These are phyloP conservation scores for Starmera caribaea DNA, from an alignment of 805 yeast species.

Conservation along the genomic window DNA sequence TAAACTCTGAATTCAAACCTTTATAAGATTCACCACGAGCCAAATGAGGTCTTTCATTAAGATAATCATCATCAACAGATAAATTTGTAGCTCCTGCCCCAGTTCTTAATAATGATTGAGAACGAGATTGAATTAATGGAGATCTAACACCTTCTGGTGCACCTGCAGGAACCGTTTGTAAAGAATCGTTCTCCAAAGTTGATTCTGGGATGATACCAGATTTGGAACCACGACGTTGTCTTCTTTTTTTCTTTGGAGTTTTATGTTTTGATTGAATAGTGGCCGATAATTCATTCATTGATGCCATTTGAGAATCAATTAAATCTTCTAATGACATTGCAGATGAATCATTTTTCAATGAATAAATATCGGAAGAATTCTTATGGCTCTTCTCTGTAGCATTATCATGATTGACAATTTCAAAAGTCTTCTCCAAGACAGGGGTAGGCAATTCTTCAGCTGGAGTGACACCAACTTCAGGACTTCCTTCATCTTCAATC, in stretches of 20 bases:
- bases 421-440: too few species aligned
- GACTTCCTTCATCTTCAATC: slow-evolving; percentile 1
- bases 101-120: slow-evolving; percentile 12
- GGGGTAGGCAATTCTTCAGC: background rate
- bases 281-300: slow-evolving; percentile 15
- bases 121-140: slow-evolving; percentile 19
- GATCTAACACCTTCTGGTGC: slow-evolving; percentile 33
- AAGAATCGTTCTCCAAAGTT: slow-evolving; percentile 27
- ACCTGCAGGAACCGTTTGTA: slow-evolving; percentile 34
- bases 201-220: slow-evolving; percentile 20
- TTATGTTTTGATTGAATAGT: slow-evolving; percentile 11
- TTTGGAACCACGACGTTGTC: slow-evolving; percentile 6
- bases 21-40: slow-evolving; percentile 76
- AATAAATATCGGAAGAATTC: slow-evolving; percentile 6
- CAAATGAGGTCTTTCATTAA: slow-evolving; percentile 41
- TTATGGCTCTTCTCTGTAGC: too few species aligned
- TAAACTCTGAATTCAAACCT: slow-evolving; percentile 35
- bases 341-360: slow-evolving; percentile 9
- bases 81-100: background rate
- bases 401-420: too few species aligned
- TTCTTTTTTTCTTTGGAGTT: slow-evolving; percentile 8
- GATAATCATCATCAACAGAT: background rate
- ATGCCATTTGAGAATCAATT: slow-evolving; percentile 21
- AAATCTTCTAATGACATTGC: slow-evolving; percentile 18
- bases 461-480: background rate